phyloP scores from a whole-genome alignment of 1,139 yeast genomes.

The Yamadazyma conglobata region DNA sequence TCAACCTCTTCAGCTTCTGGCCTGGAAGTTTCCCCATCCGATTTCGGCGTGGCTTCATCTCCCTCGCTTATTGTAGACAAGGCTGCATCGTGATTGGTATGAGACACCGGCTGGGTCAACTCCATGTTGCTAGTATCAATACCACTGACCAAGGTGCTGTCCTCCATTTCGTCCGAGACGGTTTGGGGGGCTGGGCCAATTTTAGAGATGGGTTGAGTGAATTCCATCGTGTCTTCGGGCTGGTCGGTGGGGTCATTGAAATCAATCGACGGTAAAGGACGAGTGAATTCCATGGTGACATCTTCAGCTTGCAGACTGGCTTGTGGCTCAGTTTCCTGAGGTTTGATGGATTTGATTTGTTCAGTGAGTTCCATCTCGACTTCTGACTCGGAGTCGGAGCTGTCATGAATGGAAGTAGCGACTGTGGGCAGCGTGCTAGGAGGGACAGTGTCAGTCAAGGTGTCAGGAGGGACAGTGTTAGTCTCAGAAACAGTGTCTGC shows the following conservation, averaged over 20 bases:
- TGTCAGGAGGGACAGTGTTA: no score
- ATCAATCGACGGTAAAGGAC: slow-evolving; percentile 4
- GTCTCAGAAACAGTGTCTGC: no score
- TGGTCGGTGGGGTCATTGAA: not conserved
- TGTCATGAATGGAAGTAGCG: slow-evolving; percentile 1
- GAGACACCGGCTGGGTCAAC: slow-evolving; percentile 8
- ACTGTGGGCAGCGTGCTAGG: no score
- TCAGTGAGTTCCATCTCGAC: slow-evolving; percentile 23
- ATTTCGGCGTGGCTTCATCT: slow-evolving; percentile 3
- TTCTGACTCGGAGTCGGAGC: slow-evolving; percentile 11
- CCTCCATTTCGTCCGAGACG: slow-evolving; percentile 9
- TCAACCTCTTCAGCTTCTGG: not conserved
- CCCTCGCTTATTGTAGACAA: slow-evolving; percentile 5
- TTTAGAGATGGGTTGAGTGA: slow-evolving; percentile 13
- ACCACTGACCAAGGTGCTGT: slow-evolving; percentile 9
- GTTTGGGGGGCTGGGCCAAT: not conserved
- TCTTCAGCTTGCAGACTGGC: no score
- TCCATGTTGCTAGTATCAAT: slow-evolving; percentile 9
- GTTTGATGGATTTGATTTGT: slow-evolving; percentile 7
- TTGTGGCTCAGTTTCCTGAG: no score
- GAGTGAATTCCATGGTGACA: slow-evolving; percentile 7
- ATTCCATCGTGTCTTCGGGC: slow-evolving; percentile 12
- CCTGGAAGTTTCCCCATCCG: not conserved
- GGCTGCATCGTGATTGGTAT: slow-evolving; percentile 1
- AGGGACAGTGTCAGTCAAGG: no score